Conservation (phyloP, 805 yeast species). For the Hanseniaspora taiwanica region DNA sequence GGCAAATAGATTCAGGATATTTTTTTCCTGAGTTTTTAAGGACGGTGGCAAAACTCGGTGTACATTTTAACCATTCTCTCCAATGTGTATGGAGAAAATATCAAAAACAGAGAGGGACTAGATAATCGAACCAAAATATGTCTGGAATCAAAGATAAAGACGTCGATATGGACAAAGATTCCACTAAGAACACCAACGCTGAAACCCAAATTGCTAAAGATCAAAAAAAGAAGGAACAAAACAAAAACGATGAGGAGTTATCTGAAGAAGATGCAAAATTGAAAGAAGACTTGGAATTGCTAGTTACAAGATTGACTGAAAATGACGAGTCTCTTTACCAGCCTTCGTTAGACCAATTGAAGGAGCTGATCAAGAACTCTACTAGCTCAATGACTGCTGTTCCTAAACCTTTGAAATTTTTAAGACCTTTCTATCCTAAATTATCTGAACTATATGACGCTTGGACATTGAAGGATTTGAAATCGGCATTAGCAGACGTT, state of each 20-base stretch:
- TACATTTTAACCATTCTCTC: no score
- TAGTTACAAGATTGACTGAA: slow-evolving; percentile 68
- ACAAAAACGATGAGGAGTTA: slow-evolving; percentile 60
- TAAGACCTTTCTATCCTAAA: slow-evolving; percentile 73
- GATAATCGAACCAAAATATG: background rate
- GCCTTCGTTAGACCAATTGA: slow-evolving; percentile 55
- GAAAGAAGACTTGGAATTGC: slow-evolving; percentile 71
- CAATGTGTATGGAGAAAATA: background rate
- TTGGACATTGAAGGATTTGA: slow-evolving; percentile 42
- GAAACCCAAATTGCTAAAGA: background rate
- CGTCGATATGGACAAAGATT: background rate
- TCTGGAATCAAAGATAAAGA: slow-evolving; percentile 1
- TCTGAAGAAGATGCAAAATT: slow-evolving; percentile 87
- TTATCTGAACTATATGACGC: slow-evolving; percentile 50
- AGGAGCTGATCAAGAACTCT: slow-evolving; percentile 71
- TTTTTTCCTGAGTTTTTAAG: background rate
- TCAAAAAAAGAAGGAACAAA: slow-evolving; percentile 14
- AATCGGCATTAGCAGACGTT: slow-evolving; percentile 65
- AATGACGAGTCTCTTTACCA: slow-evolving; percentile 34
- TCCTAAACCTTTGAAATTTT: slow-evolving; percentile 93
- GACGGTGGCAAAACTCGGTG: slow-evolving; percentile 1
- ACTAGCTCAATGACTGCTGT: slow-evolving; percentile 99
- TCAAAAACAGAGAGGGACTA: background rate
- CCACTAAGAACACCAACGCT: background rate
- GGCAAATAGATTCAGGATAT: background rate